Evolutionary conservation across 305 asterid species (phyloP).

Genomic region (Petunia hybrid): DNA sequence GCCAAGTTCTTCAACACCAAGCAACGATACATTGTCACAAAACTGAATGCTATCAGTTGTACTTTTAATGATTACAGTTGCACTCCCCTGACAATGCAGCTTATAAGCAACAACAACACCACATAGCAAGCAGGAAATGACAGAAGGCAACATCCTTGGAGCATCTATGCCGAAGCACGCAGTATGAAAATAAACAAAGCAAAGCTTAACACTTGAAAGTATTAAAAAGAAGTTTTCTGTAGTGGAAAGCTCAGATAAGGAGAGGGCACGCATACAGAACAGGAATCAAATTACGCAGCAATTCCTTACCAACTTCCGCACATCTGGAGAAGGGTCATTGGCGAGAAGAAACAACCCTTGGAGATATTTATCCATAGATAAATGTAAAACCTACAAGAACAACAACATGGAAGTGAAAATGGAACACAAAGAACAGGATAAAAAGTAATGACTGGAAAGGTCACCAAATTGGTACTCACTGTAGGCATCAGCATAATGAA

Average conservation of each 20-base stretch:
- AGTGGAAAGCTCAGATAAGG: neutral
- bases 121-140: no score
- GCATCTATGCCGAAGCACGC: no score
- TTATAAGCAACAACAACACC: no score
- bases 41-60: no score
- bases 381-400: slow-evolving; percentile 60
- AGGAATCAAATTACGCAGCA: neutral
- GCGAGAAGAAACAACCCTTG: slow-evolving; percentile 95
- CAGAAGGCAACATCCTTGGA: no score
- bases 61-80: no score
- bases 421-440: neutral
- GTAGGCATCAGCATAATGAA: slow-evolving; percentile 92
- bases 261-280: neutral
- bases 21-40: no score
- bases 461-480: slow-evolving; percentile 50
- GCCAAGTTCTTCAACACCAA: no score
- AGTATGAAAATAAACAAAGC: no score
- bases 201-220: no score
- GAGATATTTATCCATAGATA: slow-evolving; percentile 89
- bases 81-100: no score
- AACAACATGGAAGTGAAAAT: slow-evolving; percentile 14
- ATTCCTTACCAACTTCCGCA: slow-evolving; percentile 91
- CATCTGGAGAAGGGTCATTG: slow-evolving; percentile 80
- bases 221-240: neutral
- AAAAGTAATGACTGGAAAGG: slow-evolving; percentile 17